Conservation (phyloP, 2,329 filamentous ascomycete species). For the Rosellinia necatrix region DNA sequence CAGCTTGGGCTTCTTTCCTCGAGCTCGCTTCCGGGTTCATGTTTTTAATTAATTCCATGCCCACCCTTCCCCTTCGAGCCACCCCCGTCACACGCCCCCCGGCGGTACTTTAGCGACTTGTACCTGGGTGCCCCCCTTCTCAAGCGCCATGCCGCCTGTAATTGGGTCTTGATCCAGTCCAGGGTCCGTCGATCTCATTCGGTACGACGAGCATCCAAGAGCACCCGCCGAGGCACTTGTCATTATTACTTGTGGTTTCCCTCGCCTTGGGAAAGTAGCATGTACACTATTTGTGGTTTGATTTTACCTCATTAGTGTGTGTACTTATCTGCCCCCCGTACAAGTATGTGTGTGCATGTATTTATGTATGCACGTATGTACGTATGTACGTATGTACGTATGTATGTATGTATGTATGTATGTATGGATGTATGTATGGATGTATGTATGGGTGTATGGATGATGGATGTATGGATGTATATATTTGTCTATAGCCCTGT, state of each 20-base stretch:
- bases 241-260: conserved; percentile 7
- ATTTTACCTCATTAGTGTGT: too few species aligned
- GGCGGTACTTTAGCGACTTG: conserved; percentile 32
- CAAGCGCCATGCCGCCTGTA: conserved; percentile 42
- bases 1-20: conserved; percentile 10
- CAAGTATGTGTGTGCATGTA: too few species aligned
- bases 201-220: conserved; percentile 39
- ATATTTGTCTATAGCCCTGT: too few species aligned
- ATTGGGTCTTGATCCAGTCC: conserved; percentile 34
- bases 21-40: conserved; percentile 26
- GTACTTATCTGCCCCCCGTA: too few species aligned
- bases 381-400: too few species aligned
- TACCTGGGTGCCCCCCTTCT: conserved; percentile 27
- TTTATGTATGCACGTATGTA: too few species aligned
- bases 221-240: conserved; percentile 35
- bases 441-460: too few species aligned
- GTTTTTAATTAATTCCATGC: conserved; percentile 24
- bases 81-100: conserved; percentile 23
- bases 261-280: background rate
- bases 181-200: conserved; percentile 39
- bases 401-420: too few species aligned
- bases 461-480: too few species aligned
- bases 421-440: too few species aligned
- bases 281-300: background rate
- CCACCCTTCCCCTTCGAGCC: conserved; percentile 7